Evolutionary conservation across 108 stramenopile species (phyloP).

Genomic region (Aurantiochytrium sp.): DNA sequence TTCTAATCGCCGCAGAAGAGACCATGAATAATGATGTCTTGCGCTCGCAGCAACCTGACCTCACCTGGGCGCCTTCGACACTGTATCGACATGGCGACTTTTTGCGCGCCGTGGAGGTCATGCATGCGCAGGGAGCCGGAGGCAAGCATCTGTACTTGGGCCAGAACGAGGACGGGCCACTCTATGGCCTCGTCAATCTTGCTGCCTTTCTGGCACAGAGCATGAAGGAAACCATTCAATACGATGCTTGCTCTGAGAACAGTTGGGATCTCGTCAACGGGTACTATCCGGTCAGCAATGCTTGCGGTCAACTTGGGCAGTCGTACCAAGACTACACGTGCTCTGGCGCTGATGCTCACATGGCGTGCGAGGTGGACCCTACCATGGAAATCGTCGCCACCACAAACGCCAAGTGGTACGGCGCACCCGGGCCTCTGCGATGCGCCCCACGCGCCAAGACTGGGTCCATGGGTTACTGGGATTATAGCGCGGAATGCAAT

Average conservation of each 20-base stretch:
- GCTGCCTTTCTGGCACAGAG: slow-evolving; percentile 34
- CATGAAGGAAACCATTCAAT: slow-evolving; percentile 54
- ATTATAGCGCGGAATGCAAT: slow-evolving; percentile 25
- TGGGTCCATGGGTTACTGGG: slow-evolving; percentile 44
- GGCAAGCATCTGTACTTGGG: neutral
- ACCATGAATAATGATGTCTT: neutral
- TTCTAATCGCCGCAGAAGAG: neutral
- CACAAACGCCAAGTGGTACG: slow-evolving; percentile 48
- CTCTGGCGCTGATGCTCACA: slow-evolving; percentile 38
- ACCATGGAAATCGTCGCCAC: slow-evolving; percentile 44
- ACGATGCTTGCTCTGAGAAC: slow-evolving; percentile 51
- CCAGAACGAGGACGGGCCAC: neutral
- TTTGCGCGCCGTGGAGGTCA: neutral
- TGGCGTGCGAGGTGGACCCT: slow-evolving; percentile 45
- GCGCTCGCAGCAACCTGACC: neutral
- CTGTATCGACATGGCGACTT: neutral
- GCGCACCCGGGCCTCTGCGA: slow-evolving; percentile 38
- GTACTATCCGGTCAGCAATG: slow-evolving; percentile 35
- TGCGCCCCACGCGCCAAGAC: slow-evolving; percentile 33
- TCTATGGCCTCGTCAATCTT: neutral
- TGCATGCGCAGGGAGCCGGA: neutral
- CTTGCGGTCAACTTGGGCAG: slow-evolving; percentile 47
- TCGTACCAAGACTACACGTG: slow-evolving; percentile 50
- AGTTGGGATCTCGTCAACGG: slow-evolving; percentile 31
- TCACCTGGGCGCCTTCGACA: neutral